A percentile compares a stretch with the other conserved stretches of the same genome.
Conservation (phyloP, 768 basidiomycete genomes). For the Porphyrellus cyaneotinctus region DNA sequence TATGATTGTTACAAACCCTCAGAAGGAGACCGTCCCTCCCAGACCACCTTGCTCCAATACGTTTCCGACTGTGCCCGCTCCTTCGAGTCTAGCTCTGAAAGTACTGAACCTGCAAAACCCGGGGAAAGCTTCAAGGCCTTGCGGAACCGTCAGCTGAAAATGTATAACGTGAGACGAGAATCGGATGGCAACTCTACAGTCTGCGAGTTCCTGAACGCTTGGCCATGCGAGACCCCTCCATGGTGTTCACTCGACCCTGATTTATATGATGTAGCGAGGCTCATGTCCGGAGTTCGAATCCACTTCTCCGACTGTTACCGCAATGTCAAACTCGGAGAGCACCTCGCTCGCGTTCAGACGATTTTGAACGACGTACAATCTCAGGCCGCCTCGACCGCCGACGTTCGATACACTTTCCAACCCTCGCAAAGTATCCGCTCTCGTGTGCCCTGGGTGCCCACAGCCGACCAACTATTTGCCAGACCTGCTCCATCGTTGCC, state of each 20-base stretch:
- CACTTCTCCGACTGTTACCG: not conserved
- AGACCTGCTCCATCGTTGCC: not conserved
- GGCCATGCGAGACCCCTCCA: not conserved
- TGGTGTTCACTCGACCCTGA: not conserved
- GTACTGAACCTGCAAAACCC: not conserved
- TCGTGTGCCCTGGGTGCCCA: not conserved
- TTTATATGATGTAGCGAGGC: not conserved
- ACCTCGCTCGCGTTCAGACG: not conserved
- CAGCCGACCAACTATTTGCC: not conserved
- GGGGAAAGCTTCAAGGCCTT: not conserved
- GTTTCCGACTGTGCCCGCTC: not conserved
- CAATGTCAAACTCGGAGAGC: not conserved
- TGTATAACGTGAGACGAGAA: not conserved
- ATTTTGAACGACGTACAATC: not conserved
- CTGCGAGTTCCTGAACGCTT: not conserved
- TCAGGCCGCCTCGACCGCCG: not conserved
- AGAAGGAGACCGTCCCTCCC: conserved; percentile 6
- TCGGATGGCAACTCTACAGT: not conserved
- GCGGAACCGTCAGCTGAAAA: not conserved
- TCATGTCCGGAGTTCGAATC: not conserved
- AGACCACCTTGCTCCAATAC: not conserved
- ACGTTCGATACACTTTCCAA: not conserved
- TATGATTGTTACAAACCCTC: conserved; percentile 7
- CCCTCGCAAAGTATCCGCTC: not conserved
- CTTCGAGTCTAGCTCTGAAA: conserved; percentile 9